Conservation (phyloP, 2,329 filamentous ascomycete genomes). For the Lecanicillium sp. region DNA sequence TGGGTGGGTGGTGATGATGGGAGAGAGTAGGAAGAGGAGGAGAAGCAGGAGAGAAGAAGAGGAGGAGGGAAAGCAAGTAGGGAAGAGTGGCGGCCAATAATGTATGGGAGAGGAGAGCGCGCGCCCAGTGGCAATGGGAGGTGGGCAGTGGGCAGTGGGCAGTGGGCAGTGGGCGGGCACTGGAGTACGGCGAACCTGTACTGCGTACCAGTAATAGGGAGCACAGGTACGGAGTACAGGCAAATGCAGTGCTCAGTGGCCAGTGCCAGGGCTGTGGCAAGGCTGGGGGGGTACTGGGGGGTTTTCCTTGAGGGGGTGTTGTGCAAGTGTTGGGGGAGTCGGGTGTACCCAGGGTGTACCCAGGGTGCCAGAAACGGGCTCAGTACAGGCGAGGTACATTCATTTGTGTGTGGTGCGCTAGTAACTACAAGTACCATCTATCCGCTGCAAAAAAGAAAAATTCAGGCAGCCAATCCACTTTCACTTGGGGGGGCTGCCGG, state of each 20-base stretch:
- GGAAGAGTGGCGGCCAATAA: background rate
- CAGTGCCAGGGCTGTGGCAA: too few relatives aligned
- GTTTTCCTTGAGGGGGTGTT: background rate
- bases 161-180: background rate
- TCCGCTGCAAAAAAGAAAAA: too few relatives aligned
- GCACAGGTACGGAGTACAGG: background rate
- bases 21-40: slow-evolving; percentile 29
- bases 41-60: slow-evolving; percentile 26
- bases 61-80: slow-evolving; percentile 26
- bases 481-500: too few relatives aligned
- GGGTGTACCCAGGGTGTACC: background rate
- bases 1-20: slow-evolving; percentile 20
- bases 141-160: too few relatives aligned
- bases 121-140: too few relatives aligned
- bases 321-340: too few relatives aligned
- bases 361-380: background rate
- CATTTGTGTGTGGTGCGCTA: too few relatives aligned
- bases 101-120: too few relatives aligned
- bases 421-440: too few relatives aligned
- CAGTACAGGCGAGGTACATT: too few relatives aligned
- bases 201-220: background rate
- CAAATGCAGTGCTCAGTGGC: too few relatives aligned
- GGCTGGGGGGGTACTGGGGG: background rate
- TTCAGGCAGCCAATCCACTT: too few relatives aligned
- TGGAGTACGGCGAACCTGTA: background rate